phyloP scores from a whole-genome alignment of 225 moss, liverwort and hornwort genomes.

The Bryum argenteum region DNA sequence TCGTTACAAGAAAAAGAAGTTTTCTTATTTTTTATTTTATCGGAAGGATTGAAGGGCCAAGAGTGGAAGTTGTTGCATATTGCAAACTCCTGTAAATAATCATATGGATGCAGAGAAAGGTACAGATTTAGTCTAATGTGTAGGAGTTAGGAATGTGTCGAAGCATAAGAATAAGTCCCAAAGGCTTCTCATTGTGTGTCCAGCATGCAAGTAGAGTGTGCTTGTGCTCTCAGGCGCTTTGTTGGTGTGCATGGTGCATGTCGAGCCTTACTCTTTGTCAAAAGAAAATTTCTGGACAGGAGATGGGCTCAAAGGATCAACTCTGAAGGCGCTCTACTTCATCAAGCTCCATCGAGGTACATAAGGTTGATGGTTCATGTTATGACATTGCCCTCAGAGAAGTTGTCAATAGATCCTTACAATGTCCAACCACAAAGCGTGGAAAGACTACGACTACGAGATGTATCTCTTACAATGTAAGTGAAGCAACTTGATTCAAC shows the following conservation, averaged over 20 bases:
- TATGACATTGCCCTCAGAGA: background rate
- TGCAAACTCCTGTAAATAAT: slow-evolving; percentile 5
- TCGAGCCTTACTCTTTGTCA: slow-evolving; percentile 1
- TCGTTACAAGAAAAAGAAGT: no score
- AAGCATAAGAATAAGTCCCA: background rate
- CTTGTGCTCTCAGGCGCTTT: background rate
- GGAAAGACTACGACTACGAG: no score
- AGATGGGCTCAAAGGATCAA: background rate
- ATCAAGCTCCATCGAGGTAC: slow-evolving; percentile 2
- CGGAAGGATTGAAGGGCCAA: no score
- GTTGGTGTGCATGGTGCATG: background rate
- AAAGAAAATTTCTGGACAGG: background rate
- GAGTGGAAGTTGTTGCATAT: background rate
- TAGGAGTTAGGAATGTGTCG: background rate
- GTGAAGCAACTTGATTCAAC: no score
- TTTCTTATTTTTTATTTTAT: no score
- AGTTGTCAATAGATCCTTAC: background rate
- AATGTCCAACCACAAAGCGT: no score
- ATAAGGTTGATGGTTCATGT: background rate
- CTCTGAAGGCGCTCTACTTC: background rate
- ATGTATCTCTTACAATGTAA: no score
- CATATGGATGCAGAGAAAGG: background rate
- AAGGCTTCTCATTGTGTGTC: background rate
- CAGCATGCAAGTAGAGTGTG: background rate
- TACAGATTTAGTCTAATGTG: slow-evolving; percentile 6